phyloP scores from a whole-genome alignment of 2,329 filamentous ascomycete species.

The Geosmithia putterillii region DNA sequence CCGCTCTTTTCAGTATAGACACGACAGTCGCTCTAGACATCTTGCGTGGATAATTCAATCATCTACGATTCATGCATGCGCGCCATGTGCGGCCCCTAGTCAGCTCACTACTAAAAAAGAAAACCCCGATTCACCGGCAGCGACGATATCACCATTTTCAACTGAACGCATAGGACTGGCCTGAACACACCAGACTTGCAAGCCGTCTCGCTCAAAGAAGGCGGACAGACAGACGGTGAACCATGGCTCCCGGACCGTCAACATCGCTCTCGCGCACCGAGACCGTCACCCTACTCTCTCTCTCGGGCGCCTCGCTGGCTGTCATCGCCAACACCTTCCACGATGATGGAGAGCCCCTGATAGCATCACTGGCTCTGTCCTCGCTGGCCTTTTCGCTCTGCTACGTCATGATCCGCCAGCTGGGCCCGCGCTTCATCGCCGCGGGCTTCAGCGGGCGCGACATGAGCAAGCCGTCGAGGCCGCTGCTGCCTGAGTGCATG shows the following conservation, averaged over 20 bases:
- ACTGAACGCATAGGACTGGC: too few species aligned
- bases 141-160: background rate
- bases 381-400: constrained; percentile 70
- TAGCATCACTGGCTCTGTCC: constrained; percentile 80
- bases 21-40: too few species aligned
- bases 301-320: constrained; percentile 57
- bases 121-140: background rate
- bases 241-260: constrained; percentile 15
- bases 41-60: too few species aligned
- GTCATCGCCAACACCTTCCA: constrained; percentile 72
- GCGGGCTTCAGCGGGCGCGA: constrained; percentile 85
- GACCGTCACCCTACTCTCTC: constrained; percentile 41
- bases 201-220: too few species aligned
- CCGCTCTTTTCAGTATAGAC: too few species aligned
- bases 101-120: background rate
- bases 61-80: too few species aligned
- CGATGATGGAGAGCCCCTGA: constrained; percentile 76
- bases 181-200: too few species aligned
- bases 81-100: background rate
- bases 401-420: constrained; percentile 85
- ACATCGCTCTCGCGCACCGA: constrained; percentile 37
- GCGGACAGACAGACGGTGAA: background rate
- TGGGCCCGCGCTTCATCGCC: constrained; percentile 77
- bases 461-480: constrained; percentile 56
- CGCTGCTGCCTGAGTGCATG: constrained; percentile 91